phyloP scores from a whole-genome alignment of 1,284 basidiomycete genomes.

The Ceraceosorus guamensis region DNA sequence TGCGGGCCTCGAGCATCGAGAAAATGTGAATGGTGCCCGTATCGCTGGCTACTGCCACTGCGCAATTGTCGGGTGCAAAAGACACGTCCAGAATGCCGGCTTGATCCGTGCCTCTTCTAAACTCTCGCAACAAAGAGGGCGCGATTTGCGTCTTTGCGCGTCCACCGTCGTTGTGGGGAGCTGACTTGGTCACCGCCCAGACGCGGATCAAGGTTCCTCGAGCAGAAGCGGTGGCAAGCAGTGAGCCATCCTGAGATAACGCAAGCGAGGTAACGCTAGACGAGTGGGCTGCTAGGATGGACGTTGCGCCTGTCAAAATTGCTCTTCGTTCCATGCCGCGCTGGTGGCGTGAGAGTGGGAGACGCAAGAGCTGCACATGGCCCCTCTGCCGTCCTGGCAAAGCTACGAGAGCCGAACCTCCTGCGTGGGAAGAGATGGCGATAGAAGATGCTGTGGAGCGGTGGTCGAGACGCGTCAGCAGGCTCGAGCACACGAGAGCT shows the following conservation, averaged over 20 bases:
- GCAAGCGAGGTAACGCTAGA: conserved; percentile 23
- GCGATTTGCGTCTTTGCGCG: too few relatives aligned
- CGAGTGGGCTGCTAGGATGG: conserved; percentile 37
- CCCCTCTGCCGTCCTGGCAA: conserved; percentile 35
- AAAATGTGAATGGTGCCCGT: conserved; percentile 42
- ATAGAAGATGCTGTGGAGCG: neutral
- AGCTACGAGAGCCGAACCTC: conserved; percentile 19
- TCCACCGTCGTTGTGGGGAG: neutral
- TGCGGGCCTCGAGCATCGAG: too few relatives aligned
- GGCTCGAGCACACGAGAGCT: too few relatives aligned
- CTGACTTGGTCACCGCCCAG: conserved; percentile 20
- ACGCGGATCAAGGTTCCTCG: conserved; percentile 35
- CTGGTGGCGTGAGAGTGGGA: conserved; percentile 11
- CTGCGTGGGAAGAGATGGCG: neutral
- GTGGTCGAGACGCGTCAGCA: neutral
- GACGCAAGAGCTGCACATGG: conserved; percentile 29
- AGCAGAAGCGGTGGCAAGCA: conserved; percentile 31
- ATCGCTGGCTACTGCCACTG: conserved; percentile 35
- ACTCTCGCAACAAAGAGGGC: conserved; percentile 22
- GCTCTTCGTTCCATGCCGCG: too few relatives aligned
- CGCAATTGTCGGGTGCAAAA: conserved; percentile 24
- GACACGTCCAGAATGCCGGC: conserved; percentile 34
- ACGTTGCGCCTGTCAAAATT: conserved; percentile 16
- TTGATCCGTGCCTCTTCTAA: conserved; percentile 33
- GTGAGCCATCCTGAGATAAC: conserved; percentile 19